Percentiles rank a stretch among this genome's conserved stretches.
phyloP scores from a whole-genome alignment of 495 filamentous ascomycete species.

The Thozetella sp. region DNA sequence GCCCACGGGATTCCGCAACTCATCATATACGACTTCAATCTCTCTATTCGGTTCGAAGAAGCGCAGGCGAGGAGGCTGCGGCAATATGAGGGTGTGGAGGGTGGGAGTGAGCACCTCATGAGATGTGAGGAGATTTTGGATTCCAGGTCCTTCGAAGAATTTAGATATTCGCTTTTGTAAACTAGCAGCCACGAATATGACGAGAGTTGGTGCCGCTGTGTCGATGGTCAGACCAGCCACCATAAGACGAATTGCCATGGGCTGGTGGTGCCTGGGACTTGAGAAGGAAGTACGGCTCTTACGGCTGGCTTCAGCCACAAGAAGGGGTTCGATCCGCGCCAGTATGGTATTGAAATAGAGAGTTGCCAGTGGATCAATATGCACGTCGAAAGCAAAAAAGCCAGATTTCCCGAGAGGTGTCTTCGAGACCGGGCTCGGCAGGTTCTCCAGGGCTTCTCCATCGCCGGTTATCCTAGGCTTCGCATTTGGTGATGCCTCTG shows the following conservation, averaged over 20 bases:
- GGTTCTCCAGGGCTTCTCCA: background rate
- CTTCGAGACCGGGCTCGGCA: background rate
- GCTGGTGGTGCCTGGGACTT: background rate
- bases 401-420: background rate
- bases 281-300: background rate
- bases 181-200: slow-evolving; percentile 6
- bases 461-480: background rate
- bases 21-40: slow-evolving; percentile 7
- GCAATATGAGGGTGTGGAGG: slow-evolving; percentile 11
- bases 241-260: slow-evolving; percentile 10
- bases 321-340: background rate
- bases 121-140: slow-evolving; percentile 12
- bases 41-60: background rate
- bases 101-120: slow-evolving; percentile 9
- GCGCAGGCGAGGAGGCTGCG: slow-evolving; percentile 9
- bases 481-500: background rate
- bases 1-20: background rate
- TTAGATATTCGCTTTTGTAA: background rate
- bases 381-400: background rate
- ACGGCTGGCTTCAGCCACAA: background rate
- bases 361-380: background rate
- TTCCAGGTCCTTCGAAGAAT: background rate
- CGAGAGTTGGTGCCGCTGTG: slow-evolving; percentile 6
- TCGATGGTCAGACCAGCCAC: background rate
- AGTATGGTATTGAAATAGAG: background rate